These are phyloP conservation scores for Suillus placidus DNA, from an alignment of 768 basidiomycete genomes.

Conservation along the genomic window DNA sequence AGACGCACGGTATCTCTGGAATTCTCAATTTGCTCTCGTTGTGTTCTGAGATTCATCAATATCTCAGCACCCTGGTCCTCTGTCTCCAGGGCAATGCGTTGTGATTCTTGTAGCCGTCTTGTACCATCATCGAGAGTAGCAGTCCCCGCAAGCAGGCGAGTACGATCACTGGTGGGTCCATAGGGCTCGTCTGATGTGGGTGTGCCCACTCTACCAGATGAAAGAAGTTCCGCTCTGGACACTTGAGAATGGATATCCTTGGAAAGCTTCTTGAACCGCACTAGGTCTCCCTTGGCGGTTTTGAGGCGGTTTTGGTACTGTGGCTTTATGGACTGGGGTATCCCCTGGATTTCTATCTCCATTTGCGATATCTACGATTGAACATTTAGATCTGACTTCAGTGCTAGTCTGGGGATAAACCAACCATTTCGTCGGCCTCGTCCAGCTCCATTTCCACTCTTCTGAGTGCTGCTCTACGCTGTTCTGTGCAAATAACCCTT, in stretches of 20 bases:
- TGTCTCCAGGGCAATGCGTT: slow-evolving; percentile 92
- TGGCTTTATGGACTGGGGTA: slow-evolving; percentile 81
- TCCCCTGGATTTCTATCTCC: slow-evolving; percentile 97
- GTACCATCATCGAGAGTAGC: slow-evolving; percentile 81
- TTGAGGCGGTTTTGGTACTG: slow-evolving; percentile 78
- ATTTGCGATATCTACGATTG: slow-evolving; percentile 87
- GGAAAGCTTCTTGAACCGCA: slow-evolving; percentile 77
- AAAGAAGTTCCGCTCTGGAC: slow-evolving; percentile 79
- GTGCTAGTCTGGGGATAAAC: slow-evolving; percentile 21
- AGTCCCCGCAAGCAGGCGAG: slow-evolving; percentile 79
- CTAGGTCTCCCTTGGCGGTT: slow-evolving; percentile 72
- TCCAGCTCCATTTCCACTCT: slow-evolving; percentile 94
- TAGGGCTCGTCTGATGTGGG: slow-evolving; percentile 80
- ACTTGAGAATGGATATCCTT: slow-evolving; percentile 72
- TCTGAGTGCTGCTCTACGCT: slow-evolving; percentile 76
- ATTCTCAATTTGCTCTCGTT: slow-evolving; percentile 95
- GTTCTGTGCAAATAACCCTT: slow-evolving; percentile 51
- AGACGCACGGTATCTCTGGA: slow-evolving; percentile 76
- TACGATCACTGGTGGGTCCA: slow-evolving; percentile 67
- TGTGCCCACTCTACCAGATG: slow-evolving; percentile 41
- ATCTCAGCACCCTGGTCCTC: slow-evolving; percentile 96
- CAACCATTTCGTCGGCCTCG: slow-evolving; percentile 96
- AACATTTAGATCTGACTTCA: slow-evolving; percentile 3
- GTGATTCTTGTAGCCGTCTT: slow-evolving; percentile 84
- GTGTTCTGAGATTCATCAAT: slow-evolving; percentile 76